Conservation (phyloP, 495 filamentous ascomycete genomes). For the Penicillium taxi region DNA sequence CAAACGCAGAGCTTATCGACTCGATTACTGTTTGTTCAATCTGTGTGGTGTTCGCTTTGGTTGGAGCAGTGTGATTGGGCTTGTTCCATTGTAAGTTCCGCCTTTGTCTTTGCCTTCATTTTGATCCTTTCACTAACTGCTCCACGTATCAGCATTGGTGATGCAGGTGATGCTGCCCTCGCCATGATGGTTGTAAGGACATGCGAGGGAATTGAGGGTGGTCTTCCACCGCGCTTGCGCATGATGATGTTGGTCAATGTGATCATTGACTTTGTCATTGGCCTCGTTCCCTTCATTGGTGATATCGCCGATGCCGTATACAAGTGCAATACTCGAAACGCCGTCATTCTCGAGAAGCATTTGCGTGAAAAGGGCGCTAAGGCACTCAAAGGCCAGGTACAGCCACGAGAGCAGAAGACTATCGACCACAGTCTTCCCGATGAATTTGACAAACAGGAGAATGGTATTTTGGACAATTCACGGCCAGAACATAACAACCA, state of each 20-base stretch:
- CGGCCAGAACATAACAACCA: slow-evolving; percentile 18
- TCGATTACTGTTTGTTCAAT: slow-evolving; percentile 74
- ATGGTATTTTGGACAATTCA: slow-evolving; percentile 13
- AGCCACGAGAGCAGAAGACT: not conserved
- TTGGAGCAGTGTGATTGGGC: slow-evolving; percentile 70
- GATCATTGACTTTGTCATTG: slow-evolving; percentile 67
- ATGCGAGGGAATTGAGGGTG: slow-evolving; percentile 62
- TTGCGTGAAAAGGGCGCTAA: slow-evolving; percentile 46
- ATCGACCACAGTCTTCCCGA: slow-evolving; percentile 34
- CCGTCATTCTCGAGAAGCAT: slow-evolving; percentile 62
- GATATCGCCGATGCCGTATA: slow-evolving; percentile 67
- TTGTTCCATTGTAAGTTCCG: slow-evolving; percentile 64
- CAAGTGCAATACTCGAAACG: slow-evolving; percentile 70
- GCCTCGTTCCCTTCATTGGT: slow-evolving; percentile 77
- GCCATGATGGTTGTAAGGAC: slow-evolving; percentile 60
- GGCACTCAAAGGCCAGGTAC: slow-evolving; percentile 4
- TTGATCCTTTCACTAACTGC: slow-evolving; percentile 5
- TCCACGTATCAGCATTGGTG: slow-evolving; percentile 55
- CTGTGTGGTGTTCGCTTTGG: slow-evolving; percentile 71
- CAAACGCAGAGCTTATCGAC: slow-evolving; percentile 68
- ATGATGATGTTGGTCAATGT: slow-evolving; percentile 73
- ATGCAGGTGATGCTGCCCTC: slow-evolving; percentile 54
- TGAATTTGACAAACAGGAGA: slow-evolving; percentile 34
- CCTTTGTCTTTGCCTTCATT: not conserved
- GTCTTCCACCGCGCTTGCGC: slow-evolving; percentile 49